Base-by-base conservation (phyloP, 148 eudicot genomes). In the Amaranthus cruentus region DNA sequence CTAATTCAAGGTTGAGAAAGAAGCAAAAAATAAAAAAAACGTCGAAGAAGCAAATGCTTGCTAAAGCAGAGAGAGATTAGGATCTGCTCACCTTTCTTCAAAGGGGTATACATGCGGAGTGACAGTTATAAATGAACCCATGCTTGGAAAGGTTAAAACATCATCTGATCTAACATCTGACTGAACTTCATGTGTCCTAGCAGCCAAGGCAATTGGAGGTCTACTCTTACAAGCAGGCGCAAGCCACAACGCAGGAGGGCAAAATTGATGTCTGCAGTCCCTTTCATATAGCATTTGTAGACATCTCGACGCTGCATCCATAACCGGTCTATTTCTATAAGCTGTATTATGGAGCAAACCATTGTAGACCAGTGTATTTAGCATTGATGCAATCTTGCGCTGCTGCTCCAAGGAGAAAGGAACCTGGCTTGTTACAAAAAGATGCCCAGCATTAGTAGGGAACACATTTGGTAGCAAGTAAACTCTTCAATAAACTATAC, bases 331-430 rank as follows among this genome's bases (percentile, higher is more conserved):
- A 75, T 70, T 73, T 67, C 75, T 83, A 53, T 75, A 76, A 72
- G 81, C 78, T 38, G 76, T 70, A 76, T 79, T 83, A 54, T 81
- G 87, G 72, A 85, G 87, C 77, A 89, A 70, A 63, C 91, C 85
- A 82, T 88, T 88, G 66, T 94, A 94, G 47, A 91, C 97, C 14
- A 94, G 75, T 6, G 97, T 94, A 81, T 94, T 94, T 51, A 94
- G 87, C 88, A 88, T 79, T 21, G 98, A 82, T 76, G 93, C 93
- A 81, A 94, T 86, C 79, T 78, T 91, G 66, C 87, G 81, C 84
- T 94, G 98, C 88, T 83, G 90, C 88, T 89, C 96, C 84, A 94
- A 85, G 50, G 88, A 76, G 83, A 94, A 94, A 56, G 98, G 98
- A 75, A 84, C 88, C 98, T 94, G 82, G 73, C 61, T 61, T 61